These are phyloP conservation scores for Xylariaceae sp. DNA, from an alignment of 2,329 filamentous ascomycete genomes.

Conservation along the genomic window DNA sequence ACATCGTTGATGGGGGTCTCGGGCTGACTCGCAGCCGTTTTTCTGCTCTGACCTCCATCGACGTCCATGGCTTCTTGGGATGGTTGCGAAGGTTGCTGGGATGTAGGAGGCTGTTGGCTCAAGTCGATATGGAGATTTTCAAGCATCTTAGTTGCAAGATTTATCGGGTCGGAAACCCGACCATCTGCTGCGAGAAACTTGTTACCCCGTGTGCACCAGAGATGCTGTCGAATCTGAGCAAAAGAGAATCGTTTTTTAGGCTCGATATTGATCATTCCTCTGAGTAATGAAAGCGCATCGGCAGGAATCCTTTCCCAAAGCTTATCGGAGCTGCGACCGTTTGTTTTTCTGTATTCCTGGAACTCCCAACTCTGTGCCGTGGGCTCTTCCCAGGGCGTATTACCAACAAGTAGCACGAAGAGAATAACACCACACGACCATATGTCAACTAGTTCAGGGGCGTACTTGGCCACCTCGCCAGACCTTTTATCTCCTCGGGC, in stretches of 20 bases:
- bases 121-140: slow-evolving; percentile 89
- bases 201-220: slow-evolving; percentile 88
- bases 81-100: slow-evolving; percentile 32
- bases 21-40: slow-evolving; percentile 78
- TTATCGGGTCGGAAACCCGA: slow-evolving; percentile 70
- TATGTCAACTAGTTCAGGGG: slow-evolving; percentile 79
- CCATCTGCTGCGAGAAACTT: slow-evolving; percentile 70
- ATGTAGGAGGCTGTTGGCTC: slow-evolving; percentile 57
- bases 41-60: slow-evolving; percentile 49
- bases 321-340: slow-evolving; percentile 77
- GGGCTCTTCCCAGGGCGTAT: slow-evolving; percentile 96
- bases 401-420: slow-evolving; percentile 90
- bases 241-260: slow-evolving; percentile 74
- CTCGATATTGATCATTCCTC: slow-evolving; percentile 89
- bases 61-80: slow-evolving; percentile 64
- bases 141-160: slow-evolving; percentile 91
- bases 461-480: slow-evolving; percentile 56
- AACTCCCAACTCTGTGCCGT: slow-evolving; percentile 85
- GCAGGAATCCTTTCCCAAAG: slow-evolving; percentile 77
- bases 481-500: slow-evolving; percentile 44
- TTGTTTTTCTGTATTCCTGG: slow-evolving; percentile 75
- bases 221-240: slow-evolving; percentile 80
- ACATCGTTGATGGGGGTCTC: slow-evolving; percentile 70
- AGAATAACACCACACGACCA: slow-evolving; percentile 99
- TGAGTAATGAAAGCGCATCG: slow-evolving; percentile 73